These are phyloP conservation scores for Nigrospora osmanthi DNA, from an alignment of 2,329 filamentous ascomycete species.

Conservation along the genomic window DNA sequence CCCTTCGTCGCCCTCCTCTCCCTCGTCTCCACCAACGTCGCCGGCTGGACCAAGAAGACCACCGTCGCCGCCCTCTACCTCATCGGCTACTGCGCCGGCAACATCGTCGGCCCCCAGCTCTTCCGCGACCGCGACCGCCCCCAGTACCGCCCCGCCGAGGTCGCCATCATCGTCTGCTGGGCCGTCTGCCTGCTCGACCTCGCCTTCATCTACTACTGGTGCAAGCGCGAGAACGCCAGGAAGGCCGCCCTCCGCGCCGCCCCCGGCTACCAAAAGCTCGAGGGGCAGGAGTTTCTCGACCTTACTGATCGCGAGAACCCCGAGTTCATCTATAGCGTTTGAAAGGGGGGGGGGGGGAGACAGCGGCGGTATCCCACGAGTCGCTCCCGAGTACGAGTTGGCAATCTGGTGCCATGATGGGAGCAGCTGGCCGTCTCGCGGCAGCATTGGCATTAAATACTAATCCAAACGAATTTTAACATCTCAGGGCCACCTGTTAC, in stretches of 20 bases:
- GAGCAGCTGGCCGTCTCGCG: too few relatives aligned
- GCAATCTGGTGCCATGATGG: too few relatives aligned
- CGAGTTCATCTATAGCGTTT: conserved; percentile 55
- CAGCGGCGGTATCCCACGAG: too few relatives aligned
- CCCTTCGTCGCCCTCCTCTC: conserved; percentile 57
- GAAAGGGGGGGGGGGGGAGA: conserved; percentile 5
- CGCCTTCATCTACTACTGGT: conserved; percentile 57
- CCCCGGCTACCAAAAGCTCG: conserved; percentile 51
- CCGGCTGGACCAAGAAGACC: conserved; percentile 51
- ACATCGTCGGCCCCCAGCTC: conserved; percentile 41
- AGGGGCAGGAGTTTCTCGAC: conserved; percentile 62
- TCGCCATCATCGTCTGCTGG: conserved; percentile 55
- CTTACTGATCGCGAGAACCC: conserved; percentile 59
- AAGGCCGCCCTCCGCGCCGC: conserved; percentile 44
- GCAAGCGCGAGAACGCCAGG: conserved; percentile 46
- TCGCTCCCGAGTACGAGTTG: too few relatives aligned
- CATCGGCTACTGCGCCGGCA: conserved; percentile 43
- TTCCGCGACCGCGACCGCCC: conserved; percentile 40
- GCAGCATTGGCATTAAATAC: too few relatives aligned
- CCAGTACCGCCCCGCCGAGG: conserved; percentile 54
- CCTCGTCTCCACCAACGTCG: conserved; percentile 55
- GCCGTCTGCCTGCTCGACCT: conserved; percentile 44
- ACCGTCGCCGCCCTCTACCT: conserved; percentile 47
- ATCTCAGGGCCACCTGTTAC: too few relatives aligned
- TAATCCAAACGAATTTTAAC: too few relatives aligned